Evolutionary conservation across 768 basidiomycete genomes (phyloP), one percentile per base, ranked within the genome.

Genomic region (Tricholoma saponaceum): DNA sequence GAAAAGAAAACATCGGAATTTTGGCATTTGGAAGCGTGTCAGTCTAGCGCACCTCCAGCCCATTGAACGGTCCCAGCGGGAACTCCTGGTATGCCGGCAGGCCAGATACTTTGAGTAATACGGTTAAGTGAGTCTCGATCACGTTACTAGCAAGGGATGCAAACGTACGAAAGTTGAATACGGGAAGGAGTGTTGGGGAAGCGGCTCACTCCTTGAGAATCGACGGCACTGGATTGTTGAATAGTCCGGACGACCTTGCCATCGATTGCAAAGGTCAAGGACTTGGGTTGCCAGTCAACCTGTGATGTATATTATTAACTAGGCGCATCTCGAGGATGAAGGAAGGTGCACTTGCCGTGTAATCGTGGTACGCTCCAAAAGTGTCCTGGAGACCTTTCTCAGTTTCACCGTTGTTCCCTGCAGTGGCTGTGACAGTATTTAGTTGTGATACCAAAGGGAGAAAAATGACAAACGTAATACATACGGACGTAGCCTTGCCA

Each of bases 171-270:
- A 56, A 95, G 69, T 70, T 95, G 90, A 44, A 95, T 79, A 43
- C 90, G 84, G 30, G 90, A 82, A 3, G 93, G 92, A 2, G 92
- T 92, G 56, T 72, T 81, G 7, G 92, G 92, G 70, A 85, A 94
- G 55, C 84, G 72, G 57, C 70, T 73, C 44, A 87, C 74, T 47
- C 87, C 85, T n/a, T 76, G 77, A 37, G 73, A 67, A 61, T 83
- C 79, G 32, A 85, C 59, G 9, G 79, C 79, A 62, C 89, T 85
- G 2, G 79, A 69, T 61, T 83, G 83, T 28, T 83, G 76, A 55
- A 94, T 65, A 6, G 85, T 89, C 51, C 90, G 87, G 5, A 91
- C 87, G 23, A 76, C 76, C 22, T 83, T 80, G 49, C 86, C 86
- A 65, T 95, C 91, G 52, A 94, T 77, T 28, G 77, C 70, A 74